Conservation (phyloP, 176 grass and related monocot genomes). For the Avena atlantica region DNA sequence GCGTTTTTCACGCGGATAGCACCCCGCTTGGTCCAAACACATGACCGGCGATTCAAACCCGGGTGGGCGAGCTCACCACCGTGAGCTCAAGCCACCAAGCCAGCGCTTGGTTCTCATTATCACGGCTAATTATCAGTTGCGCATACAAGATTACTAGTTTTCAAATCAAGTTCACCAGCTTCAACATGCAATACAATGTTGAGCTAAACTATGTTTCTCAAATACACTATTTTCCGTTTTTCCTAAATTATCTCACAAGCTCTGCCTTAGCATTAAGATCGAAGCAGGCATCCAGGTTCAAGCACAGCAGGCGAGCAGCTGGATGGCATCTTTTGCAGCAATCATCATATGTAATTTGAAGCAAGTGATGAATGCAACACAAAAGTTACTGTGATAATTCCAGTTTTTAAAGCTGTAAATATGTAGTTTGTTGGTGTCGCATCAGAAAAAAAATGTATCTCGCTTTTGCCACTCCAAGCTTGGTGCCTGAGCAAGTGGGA, state of each 20-base stretch:
- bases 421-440: neutral
- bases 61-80: no score
- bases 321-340: neutral
- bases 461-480: neutral
- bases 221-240: neutral
- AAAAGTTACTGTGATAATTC: neutral
- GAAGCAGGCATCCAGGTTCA: neutral
- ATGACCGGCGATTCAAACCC: no score
- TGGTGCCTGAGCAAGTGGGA: neutral
- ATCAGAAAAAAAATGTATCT: neutral
- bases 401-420: neutral
- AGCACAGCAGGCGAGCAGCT: neutral
- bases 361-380: conserved; percentile 13
- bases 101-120: neutral
- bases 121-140: neutral
- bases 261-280: neutral
- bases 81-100: no score
- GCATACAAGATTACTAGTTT: neutral
- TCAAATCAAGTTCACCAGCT: conserved; percentile 13
- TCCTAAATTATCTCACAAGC: neutral
- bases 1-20: no score
- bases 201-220: conserved; percentile 17
- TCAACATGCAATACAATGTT: neutral
- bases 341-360: neutral
- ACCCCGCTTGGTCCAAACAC: no score